Conservation (phyloP, 768 basidiomycete species). For the Thelephora ganbajun region DNA sequence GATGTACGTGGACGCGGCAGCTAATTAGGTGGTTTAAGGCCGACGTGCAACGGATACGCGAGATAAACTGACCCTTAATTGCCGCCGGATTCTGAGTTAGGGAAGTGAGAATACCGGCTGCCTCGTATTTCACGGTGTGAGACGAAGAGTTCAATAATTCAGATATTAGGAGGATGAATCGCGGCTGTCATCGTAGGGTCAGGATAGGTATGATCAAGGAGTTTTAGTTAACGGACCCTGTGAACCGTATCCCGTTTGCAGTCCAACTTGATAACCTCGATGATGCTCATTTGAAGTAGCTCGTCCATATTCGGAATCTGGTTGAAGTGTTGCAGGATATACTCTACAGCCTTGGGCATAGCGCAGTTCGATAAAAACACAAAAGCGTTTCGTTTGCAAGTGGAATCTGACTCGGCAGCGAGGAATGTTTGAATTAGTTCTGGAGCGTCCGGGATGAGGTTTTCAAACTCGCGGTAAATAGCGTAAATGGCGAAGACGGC, state of each 20-base stretch:
- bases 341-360: slow-evolving; percentile 85
- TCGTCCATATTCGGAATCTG: slow-evolving; percentile 76
- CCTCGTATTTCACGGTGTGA: slow-evolving; percentile 94
- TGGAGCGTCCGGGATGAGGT: slow-evolving; percentile 91
- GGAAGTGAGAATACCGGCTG: slow-evolving; percentile 86
- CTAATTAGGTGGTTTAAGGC: slow-evolving; percentile 22
- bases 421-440: slow-evolving; percentile 96
- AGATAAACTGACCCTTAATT: slow-evolving; percentile 60
- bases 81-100: slow-evolving; percentile 93
- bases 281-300: slow-evolving; percentile 86
- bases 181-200: slow-evolving; percentile 35
- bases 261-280: slow-evolving; percentile 86
- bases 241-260: slow-evolving; percentile 76
- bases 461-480: slow-evolving; percentile 88
- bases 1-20: slow-evolving; percentile 80
- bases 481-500: slow-evolving; percentile 93
- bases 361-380: slow-evolving; percentile 82
- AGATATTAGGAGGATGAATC: slow-evolving; percentile 88
- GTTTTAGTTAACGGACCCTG: slow-evolving; percentile 30
- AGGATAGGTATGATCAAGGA: not conserved
- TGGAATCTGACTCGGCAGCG: slow-evolving; percentile 87
- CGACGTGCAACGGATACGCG: not conserved
- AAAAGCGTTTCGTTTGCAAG: slow-evolving; percentile 95
- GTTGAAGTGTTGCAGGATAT: slow-evolving; percentile 77
- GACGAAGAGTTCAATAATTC: slow-evolving; percentile 83